phyloP scores from a whole-genome alignment of 805 yeast genomes.

The Metschnikowia continentalis region DNA sequence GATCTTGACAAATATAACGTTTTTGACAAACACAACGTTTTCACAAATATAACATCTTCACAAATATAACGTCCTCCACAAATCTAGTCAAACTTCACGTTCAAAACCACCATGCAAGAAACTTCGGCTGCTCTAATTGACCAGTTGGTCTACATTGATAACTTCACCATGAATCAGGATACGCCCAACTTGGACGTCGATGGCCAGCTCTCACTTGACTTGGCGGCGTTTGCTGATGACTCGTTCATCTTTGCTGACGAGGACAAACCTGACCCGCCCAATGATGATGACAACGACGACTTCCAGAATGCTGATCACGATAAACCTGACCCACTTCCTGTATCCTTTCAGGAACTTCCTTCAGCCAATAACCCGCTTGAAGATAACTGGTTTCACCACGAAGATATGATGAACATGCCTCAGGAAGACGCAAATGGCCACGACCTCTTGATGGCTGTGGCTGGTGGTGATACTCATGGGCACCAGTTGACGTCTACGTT shows the following conservation, averaged over 20 bases:
- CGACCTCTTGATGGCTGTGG: background rate
- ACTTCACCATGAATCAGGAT: slow-evolving; percentile 47
- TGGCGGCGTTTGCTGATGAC: slow-evolving; percentile 81
- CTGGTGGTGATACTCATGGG: slow-evolving; percentile 5
- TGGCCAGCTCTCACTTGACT: slow-evolving; percentile 46
- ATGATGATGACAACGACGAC: slow-evolving; percentile 15
- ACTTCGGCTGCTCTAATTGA: slow-evolving; percentile 53
- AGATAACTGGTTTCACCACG: background rate
- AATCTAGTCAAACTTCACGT: no score
- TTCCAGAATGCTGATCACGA: background rate
- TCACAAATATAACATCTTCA: no score
- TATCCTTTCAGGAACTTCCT: background rate
- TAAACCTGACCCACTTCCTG: background rate
- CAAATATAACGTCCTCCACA: no score
- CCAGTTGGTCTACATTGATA: slow-evolving; percentile 77
- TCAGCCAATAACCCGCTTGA: background rate
- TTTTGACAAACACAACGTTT: no score
- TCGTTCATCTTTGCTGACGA: slow-evolving; percentile 79
- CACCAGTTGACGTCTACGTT: slow-evolving; percentile 6
- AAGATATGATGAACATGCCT: background rate
- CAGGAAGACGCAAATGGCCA: background rate
- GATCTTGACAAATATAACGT: no score
- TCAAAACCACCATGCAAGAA: slow-evolving; percentile 12
- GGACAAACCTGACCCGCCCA: slow-evolving; percentile 51
- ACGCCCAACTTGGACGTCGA: slow-evolving; percentile 39